Percentiles rank a stretch among this genome's conserved stretches.
Conservation (phyloP, 805 yeast genomes). For the Yamadazyma akitaensis region DNA sequence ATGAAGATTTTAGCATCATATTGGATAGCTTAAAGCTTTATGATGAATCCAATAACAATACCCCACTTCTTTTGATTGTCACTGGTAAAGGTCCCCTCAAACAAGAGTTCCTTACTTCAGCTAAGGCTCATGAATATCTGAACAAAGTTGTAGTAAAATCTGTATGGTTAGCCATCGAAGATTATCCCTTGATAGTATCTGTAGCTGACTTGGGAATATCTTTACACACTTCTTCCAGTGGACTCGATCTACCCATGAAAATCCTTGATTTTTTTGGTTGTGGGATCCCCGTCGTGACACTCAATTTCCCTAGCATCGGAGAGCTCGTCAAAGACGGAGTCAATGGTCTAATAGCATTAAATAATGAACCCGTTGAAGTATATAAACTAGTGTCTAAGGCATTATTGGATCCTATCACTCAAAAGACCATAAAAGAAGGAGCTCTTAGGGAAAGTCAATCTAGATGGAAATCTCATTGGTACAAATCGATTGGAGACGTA, state of each 20-base stretch:
- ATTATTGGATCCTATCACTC: constrained; percentile 27
- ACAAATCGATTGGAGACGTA: constrained; percentile 33
- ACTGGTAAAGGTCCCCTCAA: constrained; percentile 95
- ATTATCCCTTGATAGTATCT: constrained; percentile 73
- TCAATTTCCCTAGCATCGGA: constrained; percentile 69
- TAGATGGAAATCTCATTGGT: constrained; percentile 82
- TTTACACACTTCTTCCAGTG: constrained; percentile 86
- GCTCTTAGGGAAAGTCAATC: constrained; percentile 66
- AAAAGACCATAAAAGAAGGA: constrained; percentile 52
- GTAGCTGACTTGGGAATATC: constrained; percentile 87
- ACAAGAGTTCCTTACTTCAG: constrained; percentile 45
- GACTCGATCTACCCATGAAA: constrained; percentile 95
- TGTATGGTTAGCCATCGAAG: constrained; percentile 74
- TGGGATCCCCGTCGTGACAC: constrained; percentile 85
- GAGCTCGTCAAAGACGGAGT: constrained; percentile 69
- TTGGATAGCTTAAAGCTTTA: constrained; percentile 65
- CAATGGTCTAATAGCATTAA: constrained; percentile 58
- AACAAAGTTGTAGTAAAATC: constrained; percentile 53
- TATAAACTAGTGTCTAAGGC: constrained; percentile 23
- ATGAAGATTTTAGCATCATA: constrained; percentile 77
- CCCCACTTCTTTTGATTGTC: constrained; percentile 65
- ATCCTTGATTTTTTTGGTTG: constrained; percentile 94
- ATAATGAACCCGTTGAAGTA: constrained; percentile 18
- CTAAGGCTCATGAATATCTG: constrained; percentile 43
- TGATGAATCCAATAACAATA: constrained; percentile 40